Evolutionary conservation across 176 grass and related monocot genomes (phyloP), one percentile per base, ranked within the genome.

Genomic region (Bonia amplexicaulis): DNA sequence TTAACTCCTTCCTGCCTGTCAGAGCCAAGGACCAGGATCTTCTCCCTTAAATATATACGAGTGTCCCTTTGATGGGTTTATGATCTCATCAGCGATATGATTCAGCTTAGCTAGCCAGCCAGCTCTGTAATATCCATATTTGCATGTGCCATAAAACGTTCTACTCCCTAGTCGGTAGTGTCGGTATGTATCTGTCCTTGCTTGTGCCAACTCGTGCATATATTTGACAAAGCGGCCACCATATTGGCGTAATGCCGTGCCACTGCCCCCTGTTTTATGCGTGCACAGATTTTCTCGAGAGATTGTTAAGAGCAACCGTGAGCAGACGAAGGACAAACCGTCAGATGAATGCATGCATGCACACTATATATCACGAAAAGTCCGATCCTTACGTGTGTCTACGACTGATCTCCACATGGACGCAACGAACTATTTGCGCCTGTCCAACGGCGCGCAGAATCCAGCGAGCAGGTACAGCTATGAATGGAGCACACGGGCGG

Each of bases 1-100:
- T 86, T 89, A 15, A 85, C 78, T 77, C 52, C 71, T 0, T 16
- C 33, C 72, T 60, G 78, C 45, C 88, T 82, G 78, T 76, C 83
- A 33, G 33, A 3, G 65, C 44, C 14, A 14, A 71, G 78, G 83
- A 82, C 77, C 51, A 61, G 47, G 79, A 82, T 82, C 78, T 57
- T 6, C 25, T 11, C 65, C 9, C 47, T 66, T 90, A n/a, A 90
- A 82, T 86, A 37, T 37, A 5, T 5, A 1, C 42, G 12, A 37
- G 57, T 23, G 55, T 74, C 51, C 74, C 22, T 35, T 8, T 25
- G 39, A 6, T 44, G 13, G 16, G 41, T 27, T 26, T 74, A 19
- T 58, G 40, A 75, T 75, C 46, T 25, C 4, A 14, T 81, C 62
- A 19, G 37, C 27, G 75, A 63, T 78, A 52, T 11, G 76, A 65